Evolutionary conservation across 192 early-diverging fungal genomes (phyloP), one percentile per base, ranked within the genome.

Genomic region (Ambispora gerdemannii): DNA sequence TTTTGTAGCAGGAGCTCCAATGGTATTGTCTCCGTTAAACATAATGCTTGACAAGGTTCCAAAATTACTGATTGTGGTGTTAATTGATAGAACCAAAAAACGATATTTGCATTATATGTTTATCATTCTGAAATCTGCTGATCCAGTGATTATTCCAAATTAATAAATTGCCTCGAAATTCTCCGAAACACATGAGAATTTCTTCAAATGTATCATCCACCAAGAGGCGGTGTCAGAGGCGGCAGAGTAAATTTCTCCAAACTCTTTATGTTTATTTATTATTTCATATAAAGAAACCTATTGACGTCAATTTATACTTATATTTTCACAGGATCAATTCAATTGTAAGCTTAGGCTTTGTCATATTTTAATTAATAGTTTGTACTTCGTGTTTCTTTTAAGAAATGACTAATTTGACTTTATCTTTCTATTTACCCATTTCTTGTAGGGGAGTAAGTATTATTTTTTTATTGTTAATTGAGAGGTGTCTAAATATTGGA

Each of bases 131-230:
- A n/a, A n/a, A n/a, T n/a, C n/a, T n/a, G n/a, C n/a, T n/a, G n/a
- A n/a, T n/a, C n/a, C n/a, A n/a, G n/a, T n/a, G n/a, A n/a, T n/a
- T n/a, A n/a, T n/a, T n/a, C n/a, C n/a, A n/a, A n/a, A n/a, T n/a
- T n/a, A n/a, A n/a, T n/a, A n/a, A n/a, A n/a, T n/a, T n/a, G n/a
- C n/a, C n/a, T n/a, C n/a, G n/a, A n/a, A n/a, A n/a, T n/a, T n/a
- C n/a, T n/a, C n/a, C n/a, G n/a, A n/a, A n/a, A n/a, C n/a, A n/a
- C n/a, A n/a, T n/a, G n/a, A n/a, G n/a, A n/a, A n/a, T n/a, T n/a
- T n/a, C n/a, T n/a, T n/a, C n/a, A n/a, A n/a, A 69, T 69, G 67
- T 69, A 69, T 56, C 67, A 69, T 56, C 67, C 67, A 36, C 67
- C 67, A 25, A 27, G 67, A 19, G 67, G 67, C 22, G 67, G 67